phyloP scores from a whole-genome alignment of 768 basidiomycete species.

The Mycena rosella region DNA sequence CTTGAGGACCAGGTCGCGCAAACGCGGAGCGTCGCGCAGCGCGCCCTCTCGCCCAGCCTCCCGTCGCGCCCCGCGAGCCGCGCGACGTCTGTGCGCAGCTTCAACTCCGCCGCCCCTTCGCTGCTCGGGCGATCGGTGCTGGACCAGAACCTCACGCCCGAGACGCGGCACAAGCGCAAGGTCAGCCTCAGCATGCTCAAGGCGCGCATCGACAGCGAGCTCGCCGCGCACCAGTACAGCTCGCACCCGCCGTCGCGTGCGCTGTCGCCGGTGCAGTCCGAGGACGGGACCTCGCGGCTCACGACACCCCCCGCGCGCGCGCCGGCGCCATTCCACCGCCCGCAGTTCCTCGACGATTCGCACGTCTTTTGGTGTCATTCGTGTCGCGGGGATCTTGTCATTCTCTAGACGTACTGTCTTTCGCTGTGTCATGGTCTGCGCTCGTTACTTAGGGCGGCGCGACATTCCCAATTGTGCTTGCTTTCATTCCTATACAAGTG shows the following conservation, averaged over 20 bases:
- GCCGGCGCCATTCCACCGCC: slow-evolving; percentile 53
- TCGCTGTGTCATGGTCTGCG: too few relatives aligned
- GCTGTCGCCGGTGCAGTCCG: slow-evolving; percentile 66
- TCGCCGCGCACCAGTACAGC: slow-evolving; percentile 50
- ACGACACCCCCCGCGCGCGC: slow-evolving; percentile 40
- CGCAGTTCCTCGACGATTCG: slow-evolving; percentile 89
- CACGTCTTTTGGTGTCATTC: slow-evolving; percentile 93
- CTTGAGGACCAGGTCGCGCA: slow-evolving; percentile 77
- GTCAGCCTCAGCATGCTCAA: slow-evolving; percentile 92
- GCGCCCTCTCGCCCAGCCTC: slow-evolving; percentile 61
- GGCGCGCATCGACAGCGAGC: slow-evolving; percentile 89
- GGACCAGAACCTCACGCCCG: slow-evolving; percentile 78
- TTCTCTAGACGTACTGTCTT: not conserved
- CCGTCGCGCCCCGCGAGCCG: slow-evolving; percentile 63
- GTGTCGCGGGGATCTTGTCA: slow-evolving; percentile 83
- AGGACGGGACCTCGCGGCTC: slow-evolving; percentile 43
- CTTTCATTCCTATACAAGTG: too few relatives aligned
- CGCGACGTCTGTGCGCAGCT: slow-evolving; percentile 55
- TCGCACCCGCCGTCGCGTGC: slow-evolving; percentile 64
- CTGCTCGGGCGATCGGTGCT: slow-evolving; percentile 70
- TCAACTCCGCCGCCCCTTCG: slow-evolving; percentile 50
- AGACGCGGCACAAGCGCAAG: slow-evolving; percentile 84
- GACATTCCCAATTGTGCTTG: too few relatives aligned
- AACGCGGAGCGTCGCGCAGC: slow-evolving; percentile 54
- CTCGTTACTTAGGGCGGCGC: too few relatives aligned